Evolutionary conservation across 208 protist species (phyloP), one percentile per base, ranked within the genome.

Genomic region (Angomonas deanei): DNA sequence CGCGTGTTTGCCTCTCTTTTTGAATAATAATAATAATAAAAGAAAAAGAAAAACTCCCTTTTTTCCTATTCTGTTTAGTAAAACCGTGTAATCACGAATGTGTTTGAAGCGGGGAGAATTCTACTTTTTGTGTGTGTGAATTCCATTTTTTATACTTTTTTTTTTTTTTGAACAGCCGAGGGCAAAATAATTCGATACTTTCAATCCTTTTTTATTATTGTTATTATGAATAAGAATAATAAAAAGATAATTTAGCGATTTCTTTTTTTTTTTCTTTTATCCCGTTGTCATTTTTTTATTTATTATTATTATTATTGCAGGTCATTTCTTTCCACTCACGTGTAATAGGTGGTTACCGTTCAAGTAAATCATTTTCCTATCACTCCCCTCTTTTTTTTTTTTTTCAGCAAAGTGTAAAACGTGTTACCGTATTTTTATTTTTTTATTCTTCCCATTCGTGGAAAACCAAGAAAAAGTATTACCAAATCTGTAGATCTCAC

Each of bases 1-100:
- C 83, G 83, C 27, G 70, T 64, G 15, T 64, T 89, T 33, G 76
- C 68, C 15, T 61, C 64, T 24, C 66, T 72, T 38, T 84, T 89
- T 64, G 53, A 26, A 3, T 36, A 28, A 28, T 15, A 27, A 58
- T 23, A 30, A 23, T 33, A 52, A 48, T 53, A 31, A n/a, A 15
- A 61, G 23, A 61, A 46, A 46, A 59, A 58, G 11, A 52, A 59
- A 57, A n/a, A n/a, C n/a, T n/a, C n/a, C n/a, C n/a, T n/a, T n/a
- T n/a, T n/a, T n/a, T n/a, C n/a, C n/a, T n/a, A n/a, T n/a, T n/a
- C 27, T 42, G 30, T 39, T 28, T 24, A 19, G 46, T 15, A 54
- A 42, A 52, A 23, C 8, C 21, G 27, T 31, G 31, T 59, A 36
- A 1, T 19, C 28, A 59, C 30, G 54, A 10, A 59, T 32, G 28